phyloP scores from a whole-genome alignment of 371 early-diverging fungal genomes.

The Massospora cicadina region DNA sequence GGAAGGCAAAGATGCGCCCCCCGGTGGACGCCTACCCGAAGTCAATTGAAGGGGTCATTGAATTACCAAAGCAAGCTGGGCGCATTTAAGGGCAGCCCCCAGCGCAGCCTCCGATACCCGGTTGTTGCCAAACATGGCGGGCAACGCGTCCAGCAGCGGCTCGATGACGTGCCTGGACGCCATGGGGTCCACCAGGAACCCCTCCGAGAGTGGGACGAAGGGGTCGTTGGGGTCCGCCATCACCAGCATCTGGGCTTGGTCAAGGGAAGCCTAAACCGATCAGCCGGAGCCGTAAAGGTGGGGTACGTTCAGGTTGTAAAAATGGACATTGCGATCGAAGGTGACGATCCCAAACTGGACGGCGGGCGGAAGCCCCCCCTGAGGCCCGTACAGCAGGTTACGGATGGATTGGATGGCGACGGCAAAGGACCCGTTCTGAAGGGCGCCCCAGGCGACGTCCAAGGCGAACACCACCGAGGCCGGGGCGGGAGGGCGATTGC shows the following conservation, averaged over 20 bases:
- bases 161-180: constrained; percentile 44
- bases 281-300: neutral
- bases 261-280: constrained; percentile 31
- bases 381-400: constrained; percentile 41
- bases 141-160: constrained; percentile 59
- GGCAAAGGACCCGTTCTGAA: constrained; percentile 65
- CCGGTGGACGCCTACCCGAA: constrained; percentile 39
- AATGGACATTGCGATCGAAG: constrained; percentile 81
- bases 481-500: constrained; percentile 43
- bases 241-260: constrained; percentile 88
- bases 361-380: constrained; percentile 25
- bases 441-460: constrained; percentile 74
- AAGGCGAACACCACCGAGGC: constrained; percentile 72
- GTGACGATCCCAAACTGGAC: constrained; percentile 73
- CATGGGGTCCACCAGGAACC: constrained; percentile 65
- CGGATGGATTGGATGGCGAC: constrained; percentile 40
- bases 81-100: constrained; percentile 69
- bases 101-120: constrained; percentile 50
- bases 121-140: constrained; percentile 60
- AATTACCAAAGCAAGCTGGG: constrained; percentile 48
- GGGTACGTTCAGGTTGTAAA: constrained; percentile 74
- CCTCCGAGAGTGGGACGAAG: constrained; percentile 80
- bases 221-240: constrained; percentile 80
- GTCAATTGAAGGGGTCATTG: neutral
- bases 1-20: constrained; percentile 72